A percentile compares a stretch with the other conserved stretches of the same genome.
Evolutionary conservation across 306 rosid genomes (phyloP).

Genomic region (Herpetospermum pedunculosum): DNA sequence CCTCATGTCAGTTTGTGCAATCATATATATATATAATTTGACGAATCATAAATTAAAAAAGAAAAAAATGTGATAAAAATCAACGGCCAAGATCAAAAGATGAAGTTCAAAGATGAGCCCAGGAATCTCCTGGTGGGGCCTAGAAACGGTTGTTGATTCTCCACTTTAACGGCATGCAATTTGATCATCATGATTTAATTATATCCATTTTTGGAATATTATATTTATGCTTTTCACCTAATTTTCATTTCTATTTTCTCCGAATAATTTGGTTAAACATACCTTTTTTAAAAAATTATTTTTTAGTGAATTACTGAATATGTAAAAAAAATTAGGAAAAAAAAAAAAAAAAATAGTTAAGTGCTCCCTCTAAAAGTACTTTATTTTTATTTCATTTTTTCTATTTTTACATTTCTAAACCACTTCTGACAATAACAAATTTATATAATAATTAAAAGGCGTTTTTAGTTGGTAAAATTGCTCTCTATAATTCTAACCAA

Average conservation of each 20-base stretch:
- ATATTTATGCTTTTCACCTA: not conserved
- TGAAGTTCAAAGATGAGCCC: not conserved
- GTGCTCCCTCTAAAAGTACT: too few species aligned
- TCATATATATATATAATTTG: not conserved
- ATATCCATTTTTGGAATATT: not conserved
- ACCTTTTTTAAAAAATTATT: not conserved
- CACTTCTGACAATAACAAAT: too few species aligned
- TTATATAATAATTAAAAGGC: too few species aligned
- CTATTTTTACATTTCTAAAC: too few species aligned
- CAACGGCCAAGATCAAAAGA: not conserved
- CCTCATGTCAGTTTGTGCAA: too few species aligned
- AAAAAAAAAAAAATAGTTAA: too few species aligned
- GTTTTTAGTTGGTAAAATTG: too few species aligned
- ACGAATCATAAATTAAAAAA: not conserved
- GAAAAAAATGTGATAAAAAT: not conserved
- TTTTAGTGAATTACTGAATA: too few species aligned
- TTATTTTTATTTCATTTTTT: too few species aligned
- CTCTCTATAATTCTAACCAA: too few species aligned
- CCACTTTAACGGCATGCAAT: constrained; percentile 4
- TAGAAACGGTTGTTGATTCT: not conserved
- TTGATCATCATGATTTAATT: not conserved
- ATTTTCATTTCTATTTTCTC: not conserved
- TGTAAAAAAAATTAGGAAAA: too few species aligned
- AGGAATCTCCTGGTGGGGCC: constrained; percentile 1
- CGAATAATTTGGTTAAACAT: not conserved